A percentile compares a stretch with the other conserved stretches of the same genome.
These are phyloP conservation scores for Rhizopus delemar DNA, from an alignment of 371 early-diverging fungal genomes.

Conservation along the genomic window DNA sequence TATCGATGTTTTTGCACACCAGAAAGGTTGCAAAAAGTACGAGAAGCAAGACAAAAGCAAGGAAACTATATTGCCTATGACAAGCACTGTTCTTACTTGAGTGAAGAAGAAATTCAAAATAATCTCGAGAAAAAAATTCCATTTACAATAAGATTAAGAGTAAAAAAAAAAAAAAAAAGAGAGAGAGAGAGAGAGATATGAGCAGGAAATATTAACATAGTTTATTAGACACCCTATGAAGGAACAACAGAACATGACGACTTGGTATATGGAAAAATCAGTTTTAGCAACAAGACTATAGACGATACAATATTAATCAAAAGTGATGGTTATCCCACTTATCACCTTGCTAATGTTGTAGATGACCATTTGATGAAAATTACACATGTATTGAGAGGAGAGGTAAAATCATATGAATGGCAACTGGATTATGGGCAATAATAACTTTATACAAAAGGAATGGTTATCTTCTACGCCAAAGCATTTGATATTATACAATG, in stretches of 20 bases:
- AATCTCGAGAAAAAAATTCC: constrained; percentile 56
- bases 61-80: constrained; percentile 79
- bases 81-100: constrained; percentile 73
- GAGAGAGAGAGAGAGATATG: neutral
- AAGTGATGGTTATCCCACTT: constrained; percentile 92
- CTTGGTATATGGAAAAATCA: constrained; percentile 73
- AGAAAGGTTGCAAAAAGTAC: constrained; percentile 68
- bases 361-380: constrained; percentile 92
- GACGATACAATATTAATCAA: constrained; percentile 92
- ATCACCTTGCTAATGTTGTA: constrained; percentile 94
- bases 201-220: neutral
- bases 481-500: constrained; percentile 81
- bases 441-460: constrained; percentile 53
- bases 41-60: constrained; percentile 55
- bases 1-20: constrained; percentile 90
- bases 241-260: constrained; percentile 70
- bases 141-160: constrained; percentile 76
- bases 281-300: constrained; percentile 69
- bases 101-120: constrained; percentile 60
- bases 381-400: constrained; percentile 91
- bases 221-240: constrained; percentile 55
- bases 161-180: constrained; percentile 24
- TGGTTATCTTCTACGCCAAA: constrained; percentile 94
- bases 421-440: neutral
- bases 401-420: constrained; percentile 45